Base-by-base conservation (phyloP, 441 rosid genomes). In the Populus hybrid region DNA sequence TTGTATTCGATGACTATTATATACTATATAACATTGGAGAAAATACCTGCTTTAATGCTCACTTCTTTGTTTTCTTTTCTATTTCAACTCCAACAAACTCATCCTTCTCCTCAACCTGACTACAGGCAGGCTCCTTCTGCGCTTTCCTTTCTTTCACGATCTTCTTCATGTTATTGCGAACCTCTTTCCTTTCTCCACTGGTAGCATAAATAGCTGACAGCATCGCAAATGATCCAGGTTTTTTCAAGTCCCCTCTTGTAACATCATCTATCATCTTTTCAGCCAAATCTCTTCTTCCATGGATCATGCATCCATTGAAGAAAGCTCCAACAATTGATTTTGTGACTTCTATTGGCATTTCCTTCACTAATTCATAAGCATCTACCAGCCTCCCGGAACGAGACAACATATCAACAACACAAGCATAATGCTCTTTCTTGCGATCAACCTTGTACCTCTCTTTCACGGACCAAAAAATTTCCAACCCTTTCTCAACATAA, bases 351-450 rank as follows among this genome's bases (percentile, higher is more conserved):
- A 85, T 85, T 8, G 96, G 93, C 90, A 92, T 90, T 81, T 78
- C 80, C 61, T 81, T 80, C 57, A 92, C 86, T 84, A 92, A 74
- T 38, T 82, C 84, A 71, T 86, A 84, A 10, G 97, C 97, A 76
- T 90, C 93, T 14, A 40, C 81, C 30, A 93, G 81, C 70, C 86
- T 86, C 67, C 98, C 97, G 59, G 92, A 92, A 66, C 97, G 90
- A 71, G 96, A 88, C 28, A 93, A 84, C 70, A 94, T 87, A 84
- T 92, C 93, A 69, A 94, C 92, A 87, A 89, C 84, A 79, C 91
- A 86, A 0, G 93, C 77, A 74, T 88, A 92, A 79, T 89, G 94
- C 76, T 69, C 82, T 75, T 81, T 88, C 70, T 70, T 82, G 1
- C 88, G 90, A 79, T 84, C 83, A 74, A 88, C 72, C 59, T 86